Evolutionary conservation across 2,329 filamentous ascomycete genomes (phyloP).

Genomic region (Penicillium italicum): DNA sequence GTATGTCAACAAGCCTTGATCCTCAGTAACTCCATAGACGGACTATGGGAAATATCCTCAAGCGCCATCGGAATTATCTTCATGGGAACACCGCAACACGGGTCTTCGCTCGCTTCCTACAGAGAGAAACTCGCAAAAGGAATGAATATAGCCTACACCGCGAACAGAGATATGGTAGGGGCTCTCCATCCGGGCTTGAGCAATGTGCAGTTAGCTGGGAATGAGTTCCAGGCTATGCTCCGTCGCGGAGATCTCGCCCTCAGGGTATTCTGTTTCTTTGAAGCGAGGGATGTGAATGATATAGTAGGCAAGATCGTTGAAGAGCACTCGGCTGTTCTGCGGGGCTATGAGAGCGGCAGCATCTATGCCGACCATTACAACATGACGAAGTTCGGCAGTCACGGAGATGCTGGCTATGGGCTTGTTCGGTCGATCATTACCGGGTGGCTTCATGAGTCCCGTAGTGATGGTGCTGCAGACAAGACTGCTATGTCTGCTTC

Average conservation of each 20-base stretch:
- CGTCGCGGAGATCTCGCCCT: background rate
- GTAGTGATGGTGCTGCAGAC: background rate
- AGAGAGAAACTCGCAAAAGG: slow-evolving; percentile 4
- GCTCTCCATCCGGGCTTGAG: background rate
- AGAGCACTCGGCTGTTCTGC: slow-evolving; percentile 10
- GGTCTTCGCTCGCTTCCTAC: slow-evolving; percentile 16
- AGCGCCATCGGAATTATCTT: slow-evolving; percentile 33
- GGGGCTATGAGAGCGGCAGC: background rate
- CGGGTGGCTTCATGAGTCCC: background rate
- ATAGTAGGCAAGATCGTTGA: slow-evolving; percentile 11
- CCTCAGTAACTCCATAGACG: slow-evolving; percentile 5
- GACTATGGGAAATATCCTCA: slow-evolving; percentile 5
- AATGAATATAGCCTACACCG: background rate
- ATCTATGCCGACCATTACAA: slow-evolving; percentile 10
- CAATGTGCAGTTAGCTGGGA: background rate
- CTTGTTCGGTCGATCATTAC: background rate
- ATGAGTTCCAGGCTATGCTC: slow-evolving; percentile 10
- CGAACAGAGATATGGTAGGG: slow-evolving; percentile 1
- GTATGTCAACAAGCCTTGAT: slow-evolving; percentile 20
- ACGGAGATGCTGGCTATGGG: slow-evolving; percentile 3
- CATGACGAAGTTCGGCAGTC: slow-evolving; percentile 3
- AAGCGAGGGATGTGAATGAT: slow-evolving; percentile 3
- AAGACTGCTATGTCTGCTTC: background rate
- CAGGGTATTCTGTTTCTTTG: slow-evolving; percentile 13
- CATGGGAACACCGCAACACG: slow-evolving; percentile 39